Evolutionary conservation across 768 basidiomycete species (phyloP).

Genomic region (Pseudohyphozyma bogoriensis): DNA sequence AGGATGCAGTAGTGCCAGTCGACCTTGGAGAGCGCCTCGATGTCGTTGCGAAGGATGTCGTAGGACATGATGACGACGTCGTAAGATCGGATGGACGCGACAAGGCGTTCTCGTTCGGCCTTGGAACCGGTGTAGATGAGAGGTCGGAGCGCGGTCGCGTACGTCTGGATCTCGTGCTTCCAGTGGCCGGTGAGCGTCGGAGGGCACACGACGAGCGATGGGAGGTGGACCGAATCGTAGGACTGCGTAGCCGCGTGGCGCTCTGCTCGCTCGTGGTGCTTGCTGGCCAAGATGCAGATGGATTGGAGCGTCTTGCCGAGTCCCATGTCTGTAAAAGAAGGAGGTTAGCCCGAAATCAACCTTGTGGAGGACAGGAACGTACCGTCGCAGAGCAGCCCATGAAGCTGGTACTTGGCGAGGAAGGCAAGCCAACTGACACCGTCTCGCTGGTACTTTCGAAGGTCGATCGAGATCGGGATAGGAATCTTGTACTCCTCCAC

Average conservation of each 20-base stretch:
- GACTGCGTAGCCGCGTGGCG: conserved; percentile 56
- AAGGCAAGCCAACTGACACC: conserved; percentile 99
- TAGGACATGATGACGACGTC: conserved; percentile 97
- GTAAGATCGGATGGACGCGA: conserved; percentile 55
- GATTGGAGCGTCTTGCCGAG: conserved; percentile 96
- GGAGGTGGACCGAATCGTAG: conserved; percentile 70
- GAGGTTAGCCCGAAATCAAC: neutral
- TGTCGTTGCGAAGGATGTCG: conserved; percentile 93
- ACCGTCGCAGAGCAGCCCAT: conserved; percentile 98
- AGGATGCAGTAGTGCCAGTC: conserved; percentile 93
- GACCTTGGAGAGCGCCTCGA: conserved; percentile 57
- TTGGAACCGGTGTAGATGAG: conserved; percentile 82
- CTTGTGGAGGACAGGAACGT: conserved; percentile 29
- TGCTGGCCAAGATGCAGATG: conserved; percentile 90
- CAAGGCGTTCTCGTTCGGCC: conserved; percentile 61
- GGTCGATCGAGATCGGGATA: conserved; percentile 76
- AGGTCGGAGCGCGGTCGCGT: conserved; percentile 70
- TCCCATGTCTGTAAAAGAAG: conserved; percentile 72
- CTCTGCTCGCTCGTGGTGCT: conserved; percentile 74
- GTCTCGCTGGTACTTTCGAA: conserved; percentile 95
- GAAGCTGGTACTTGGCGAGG: conserved; percentile 91
- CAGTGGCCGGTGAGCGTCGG: conserved; percentile 97
- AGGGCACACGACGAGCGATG: conserved; percentile 90
- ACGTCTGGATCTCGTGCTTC: conserved; percentile 96
- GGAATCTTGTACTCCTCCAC: conserved; percentile 83